Evolutionary conservation across 148 eudicot genomes (phyloP).

Genomic region (Vaccinium darrowii): DNA sequence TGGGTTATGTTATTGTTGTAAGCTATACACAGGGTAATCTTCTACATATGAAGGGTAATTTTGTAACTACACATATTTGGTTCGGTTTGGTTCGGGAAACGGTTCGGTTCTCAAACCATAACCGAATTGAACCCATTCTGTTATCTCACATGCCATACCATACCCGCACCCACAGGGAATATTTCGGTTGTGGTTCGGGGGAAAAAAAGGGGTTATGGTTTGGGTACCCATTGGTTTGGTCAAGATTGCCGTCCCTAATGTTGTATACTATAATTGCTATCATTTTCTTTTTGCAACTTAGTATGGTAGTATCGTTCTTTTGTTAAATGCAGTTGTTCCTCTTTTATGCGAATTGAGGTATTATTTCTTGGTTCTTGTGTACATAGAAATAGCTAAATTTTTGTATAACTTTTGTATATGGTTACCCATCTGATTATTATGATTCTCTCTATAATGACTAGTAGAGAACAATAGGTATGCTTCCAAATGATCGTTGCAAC

Average conservation of each 20-base stretch:
- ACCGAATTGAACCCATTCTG: too few species aligned
- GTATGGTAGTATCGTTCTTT: not conserved
- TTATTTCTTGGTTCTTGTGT: not conserved
- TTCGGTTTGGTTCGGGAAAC: too few species aligned
- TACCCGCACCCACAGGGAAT: too few species aligned
- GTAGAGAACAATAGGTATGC: not conserved
- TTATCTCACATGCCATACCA: too few species aligned
- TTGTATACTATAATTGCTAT: not conserved
- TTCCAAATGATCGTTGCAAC: not conserved
- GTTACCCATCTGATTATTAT: not conserved
- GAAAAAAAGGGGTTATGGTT: too few species aligned
- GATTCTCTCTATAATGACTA: not conserved
- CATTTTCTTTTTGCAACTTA: not conserved
- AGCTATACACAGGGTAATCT: too few species aligned
- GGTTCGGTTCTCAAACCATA: too few species aligned
- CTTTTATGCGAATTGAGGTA: not conserved
- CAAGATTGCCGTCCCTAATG: not conserved
- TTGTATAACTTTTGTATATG: not conserved
- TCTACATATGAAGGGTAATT: too few species aligned
- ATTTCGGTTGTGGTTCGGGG: too few species aligned
- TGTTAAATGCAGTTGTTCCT: not conserved
- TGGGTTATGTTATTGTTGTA: too few species aligned
- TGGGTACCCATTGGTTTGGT: too few species aligned
- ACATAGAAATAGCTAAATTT: not conserved
- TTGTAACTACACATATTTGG: too few species aligned